Evolutionary conservation across 768 basidiomycete genomes (phyloP).

Genomic region (Lactarius pseudohatsudake): DNA sequence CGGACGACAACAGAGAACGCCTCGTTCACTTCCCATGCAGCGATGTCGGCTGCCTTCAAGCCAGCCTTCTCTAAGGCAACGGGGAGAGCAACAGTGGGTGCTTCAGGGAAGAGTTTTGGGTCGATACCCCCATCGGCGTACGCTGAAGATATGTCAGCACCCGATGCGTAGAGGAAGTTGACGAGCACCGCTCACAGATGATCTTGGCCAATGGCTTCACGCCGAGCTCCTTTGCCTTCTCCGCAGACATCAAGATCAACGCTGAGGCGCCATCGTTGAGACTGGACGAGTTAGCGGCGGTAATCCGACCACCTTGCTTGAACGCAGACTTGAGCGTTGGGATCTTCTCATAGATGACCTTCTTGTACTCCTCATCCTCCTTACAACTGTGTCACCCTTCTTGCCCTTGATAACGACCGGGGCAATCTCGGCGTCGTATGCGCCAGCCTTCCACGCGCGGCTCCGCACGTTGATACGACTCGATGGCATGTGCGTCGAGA

Average conservation of each 20-base stretch:
- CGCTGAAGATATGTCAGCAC: constrained; percentile 47
- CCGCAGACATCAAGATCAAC: constrained; percentile 89
- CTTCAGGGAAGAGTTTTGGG: constrained; percentile 95
- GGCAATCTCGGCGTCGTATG: constrained; percentile 84
- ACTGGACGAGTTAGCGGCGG: constrained; percentile 94
- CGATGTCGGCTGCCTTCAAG: constrained; percentile 77
- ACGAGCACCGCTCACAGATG: constrained; percentile 62
- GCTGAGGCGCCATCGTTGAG: constrained; percentile 97
- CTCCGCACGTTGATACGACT: constrained; percentile 92
- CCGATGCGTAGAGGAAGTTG: constrained; percentile 9
- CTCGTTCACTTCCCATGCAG: constrained; percentile 95
- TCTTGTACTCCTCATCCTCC: constrained; percentile 99
- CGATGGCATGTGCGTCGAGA: constrained; percentile 88
- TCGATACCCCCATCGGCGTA: constrained; percentile 97
- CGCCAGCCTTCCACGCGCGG: constrained; percentile 86
- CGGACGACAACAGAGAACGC: constrained; percentile 95
- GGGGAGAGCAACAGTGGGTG: constrained; percentile 90
- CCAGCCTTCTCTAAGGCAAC: constrained; percentile 85
- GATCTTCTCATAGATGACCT: constrained; percentile 92
- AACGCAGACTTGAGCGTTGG: constrained; percentile 87
- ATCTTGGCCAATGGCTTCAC: constrained; percentile 92
- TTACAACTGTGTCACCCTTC: constrained; percentile 87
- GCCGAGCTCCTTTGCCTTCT: constrained; percentile 88
- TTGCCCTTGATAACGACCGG: constrained; percentile 90
- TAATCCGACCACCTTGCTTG: constrained; percentile 86